phyloP scores from a whole-genome alignment of 371 early-diverging fungal genomes.

The Lichtheimia corymbifera region DNA sequence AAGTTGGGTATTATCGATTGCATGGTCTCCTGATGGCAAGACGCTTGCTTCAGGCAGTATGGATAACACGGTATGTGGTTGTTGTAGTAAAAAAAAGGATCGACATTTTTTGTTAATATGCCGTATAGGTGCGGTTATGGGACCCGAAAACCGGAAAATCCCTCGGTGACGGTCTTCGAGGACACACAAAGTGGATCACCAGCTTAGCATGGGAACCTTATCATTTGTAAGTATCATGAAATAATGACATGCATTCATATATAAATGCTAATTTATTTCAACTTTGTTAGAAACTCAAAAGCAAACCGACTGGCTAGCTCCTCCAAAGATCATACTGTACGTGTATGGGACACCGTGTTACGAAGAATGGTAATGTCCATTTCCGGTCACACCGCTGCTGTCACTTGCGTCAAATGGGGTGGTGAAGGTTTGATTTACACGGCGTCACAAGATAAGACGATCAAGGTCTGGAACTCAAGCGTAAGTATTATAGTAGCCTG shows the following conservation, averaged over 20 bases:
- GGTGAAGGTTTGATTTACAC: slow-evolving; percentile 93
- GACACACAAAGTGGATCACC: slow-evolving; percentile 91
- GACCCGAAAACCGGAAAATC: slow-evolving; percentile 81
- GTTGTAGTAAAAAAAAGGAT: not conserved
- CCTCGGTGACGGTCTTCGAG: slow-evolving; percentile 79
- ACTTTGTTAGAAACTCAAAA: slow-evolving; percentile 55
- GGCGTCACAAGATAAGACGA: slow-evolving; percentile 89
- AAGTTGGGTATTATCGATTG: slow-evolving; percentile 92
- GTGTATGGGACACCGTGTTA: slow-evolving; percentile 91
- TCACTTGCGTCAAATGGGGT: slow-evolving; percentile 94
- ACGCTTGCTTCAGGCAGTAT: slow-evolving; percentile 91
- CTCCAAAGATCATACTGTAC: slow-evolving; percentile 94
- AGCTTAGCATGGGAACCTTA: slow-evolving; percentile 92
- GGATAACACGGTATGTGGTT: slow-evolving; percentile 81
- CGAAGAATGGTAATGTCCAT: slow-evolving; percentile 80
- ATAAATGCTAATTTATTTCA: not conserved
- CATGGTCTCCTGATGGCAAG: slow-evolving; percentile 92
- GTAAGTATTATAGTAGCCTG: slow-evolving; percentile 16
- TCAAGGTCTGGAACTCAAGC: slow-evolving; percentile 89
- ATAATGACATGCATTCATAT: not conserved
- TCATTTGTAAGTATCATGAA: slow-evolving; percentile 60
- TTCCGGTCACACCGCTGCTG: slow-evolving; percentile 88
- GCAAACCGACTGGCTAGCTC: slow-evolving; percentile 87
- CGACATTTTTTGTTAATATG: not conserved
- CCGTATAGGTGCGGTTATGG: slow-evolving; percentile 70